Base-by-base conservation (phyloP, 257 asterid species). In the Prunella vulgaris region DNA sequence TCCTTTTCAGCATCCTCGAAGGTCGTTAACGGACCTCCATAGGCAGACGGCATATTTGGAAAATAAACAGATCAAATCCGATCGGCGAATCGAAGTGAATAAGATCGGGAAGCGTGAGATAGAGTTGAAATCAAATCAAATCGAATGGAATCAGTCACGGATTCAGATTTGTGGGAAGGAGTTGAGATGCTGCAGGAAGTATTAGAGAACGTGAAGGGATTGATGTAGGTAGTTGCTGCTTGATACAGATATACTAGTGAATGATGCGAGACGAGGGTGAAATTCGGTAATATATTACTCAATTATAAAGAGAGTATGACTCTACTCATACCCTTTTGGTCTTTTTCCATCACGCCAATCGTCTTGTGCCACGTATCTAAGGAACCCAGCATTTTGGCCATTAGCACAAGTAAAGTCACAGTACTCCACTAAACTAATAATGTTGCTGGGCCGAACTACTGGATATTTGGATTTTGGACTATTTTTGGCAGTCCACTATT, bases 1-100 rank as follows among this genome's bases (percentile, higher is more conserved):
- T 93, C 99, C 97, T 93, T 93, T 74, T 93, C 96, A 68, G 97
- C 93, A 84, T 93, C 99, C 86, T 93, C 96, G 80, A 93, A 93
- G 64, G 99, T 93, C 27, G 99, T 93, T 68, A 93, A 2, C 7
- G 95, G 90, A 5, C 88, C 92, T 78, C 97, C 99, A 61, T 80
- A 66, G 5, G 80, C 75, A 24, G 96, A 65, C 73, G 99, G 96
- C 97, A 90, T 93, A 40, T 32, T 75, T 52, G 21, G 40, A 24
- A 75, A 68, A 64, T 8, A 64, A 63, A 51, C 61, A 53, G 75
- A 81, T 75, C 80, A 37, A 57, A 60, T 64, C 21, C 12, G 42
- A 77, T 73, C 75, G 28, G 77, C 38, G 46, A 28, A 35, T 58
- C 17, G 37, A 52, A 15, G 20, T 46, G 70, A 69, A 64, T 59